Conservation (phyloP, 2,329 filamentous ascomycete genomes). For the Colletotrichum tanaceti region DNA sequence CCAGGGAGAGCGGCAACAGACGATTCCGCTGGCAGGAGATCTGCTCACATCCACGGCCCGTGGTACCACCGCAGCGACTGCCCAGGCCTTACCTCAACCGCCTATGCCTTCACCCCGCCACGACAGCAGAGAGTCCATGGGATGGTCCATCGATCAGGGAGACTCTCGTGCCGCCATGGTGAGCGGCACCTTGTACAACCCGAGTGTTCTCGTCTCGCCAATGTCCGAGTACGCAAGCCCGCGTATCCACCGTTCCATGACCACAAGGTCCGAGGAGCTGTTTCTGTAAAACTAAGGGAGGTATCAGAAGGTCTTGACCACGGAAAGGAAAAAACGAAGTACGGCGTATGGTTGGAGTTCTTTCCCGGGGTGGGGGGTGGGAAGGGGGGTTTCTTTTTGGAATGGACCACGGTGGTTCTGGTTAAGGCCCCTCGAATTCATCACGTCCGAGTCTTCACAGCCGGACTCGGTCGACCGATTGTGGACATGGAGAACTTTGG, state of each 20-base stretch:
- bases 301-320: background rate
- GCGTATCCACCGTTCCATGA: conserved; percentile 50
- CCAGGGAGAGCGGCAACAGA: conserved; percentile 53
- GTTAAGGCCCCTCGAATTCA: background rate
- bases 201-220: conserved; percentile 51
- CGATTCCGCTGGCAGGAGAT: conserved; percentile 44
- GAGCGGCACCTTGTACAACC: conserved; percentile 28
- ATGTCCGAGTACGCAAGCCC: conserved; percentile 48
- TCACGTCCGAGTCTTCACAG: background rate
- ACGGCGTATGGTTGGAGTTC: conserved; percentile 18
- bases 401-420: background rate
- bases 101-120: conserved; percentile 8
- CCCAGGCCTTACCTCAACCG: conserved; percentile 15
- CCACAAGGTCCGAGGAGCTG: conserved; percentile 58
- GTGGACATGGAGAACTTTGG: conserved; percentile 10
- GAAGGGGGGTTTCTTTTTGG: background rate
- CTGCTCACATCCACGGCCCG: conserved; percentile 41
- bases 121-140: conserved; percentile 42
- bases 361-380: too few relatives aligned
- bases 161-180: conserved; percentile 32
- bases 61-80: conserved; percentile 8
- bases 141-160: conserved; percentile 45
- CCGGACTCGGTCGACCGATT: background rate
- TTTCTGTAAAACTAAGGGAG: conserved; percentile 44
- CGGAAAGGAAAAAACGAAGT: background rate